Conservation (phyloP, 169 alveolate species). For the Plasmodium vinckei region DNA sequence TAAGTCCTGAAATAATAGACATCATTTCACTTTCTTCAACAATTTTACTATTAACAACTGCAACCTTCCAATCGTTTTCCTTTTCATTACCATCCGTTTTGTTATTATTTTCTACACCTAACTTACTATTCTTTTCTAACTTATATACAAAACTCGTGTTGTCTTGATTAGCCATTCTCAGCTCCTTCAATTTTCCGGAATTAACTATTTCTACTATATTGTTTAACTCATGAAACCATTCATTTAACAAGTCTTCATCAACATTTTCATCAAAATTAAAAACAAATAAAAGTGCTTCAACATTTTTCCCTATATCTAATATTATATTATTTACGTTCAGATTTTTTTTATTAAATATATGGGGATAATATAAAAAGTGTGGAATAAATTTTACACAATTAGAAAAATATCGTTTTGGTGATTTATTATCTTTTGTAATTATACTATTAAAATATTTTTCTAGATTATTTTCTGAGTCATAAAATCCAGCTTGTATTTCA, state of each 20-base stretch:
- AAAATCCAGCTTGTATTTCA: slow-evolving; percentile 20
- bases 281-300: slow-evolving; percentile 52
- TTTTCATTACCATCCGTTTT: slow-evolving; percentile 4
- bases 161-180: slow-evolving; percentile 21
- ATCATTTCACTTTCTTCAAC: slow-evolving; percentile 25
- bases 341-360: background rate
- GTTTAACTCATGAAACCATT: slow-evolving; percentile 42
- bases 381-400: slow-evolving; percentile 34
- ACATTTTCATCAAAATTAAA: slow-evolving; percentile 32
- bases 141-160: slow-evolving; percentile 8
- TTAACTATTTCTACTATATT: slow-evolving; percentile 13
- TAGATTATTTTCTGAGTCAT: slow-evolving; percentile 16
- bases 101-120: background rate
- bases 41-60: slow-evolving; percentile 22
- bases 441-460: slow-evolving; percentile 19
- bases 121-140: background rate
- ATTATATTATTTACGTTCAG: background rate
- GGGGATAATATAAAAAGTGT: slow-evolving; percentile 62
- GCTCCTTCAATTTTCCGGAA: background rate
- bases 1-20: slow-evolving; percentile 19
- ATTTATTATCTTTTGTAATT: slow-evolving; percentile 1
- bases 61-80: slow-evolving; percentile 20
- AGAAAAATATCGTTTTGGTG: slow-evolving; percentile 16
- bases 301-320: slow-evolving; percentile 8
- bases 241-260: slow-evolving; percentile 16